These are phyloP conservation scores for Amanita exitialis DNA, from an alignment of 768 basidiomycete species.

Conservation along the genomic window DNA sequence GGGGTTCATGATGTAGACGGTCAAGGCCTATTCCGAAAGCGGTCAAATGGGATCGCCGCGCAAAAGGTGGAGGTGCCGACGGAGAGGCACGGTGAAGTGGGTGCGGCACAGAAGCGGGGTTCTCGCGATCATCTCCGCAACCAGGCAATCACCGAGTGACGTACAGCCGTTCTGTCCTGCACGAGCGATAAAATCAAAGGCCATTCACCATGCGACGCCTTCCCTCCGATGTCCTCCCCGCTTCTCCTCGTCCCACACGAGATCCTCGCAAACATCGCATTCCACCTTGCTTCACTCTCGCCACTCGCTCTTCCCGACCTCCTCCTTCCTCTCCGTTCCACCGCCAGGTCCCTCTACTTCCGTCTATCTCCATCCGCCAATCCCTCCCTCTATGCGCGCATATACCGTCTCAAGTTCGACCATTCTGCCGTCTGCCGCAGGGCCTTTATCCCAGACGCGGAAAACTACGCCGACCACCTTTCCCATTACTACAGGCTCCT, in stretches of 20 bases:
- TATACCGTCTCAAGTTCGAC: slow-evolving; percentile 55
- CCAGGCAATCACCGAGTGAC: slow-evolving; percentile 6
- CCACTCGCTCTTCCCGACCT: slow-evolving; percentile 36
- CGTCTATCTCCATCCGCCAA: slow-evolving; percentile 26
- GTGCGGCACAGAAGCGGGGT: too few species aligned
- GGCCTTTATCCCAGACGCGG: slow-evolving; percentile 24
- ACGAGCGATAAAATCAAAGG: not conserved
- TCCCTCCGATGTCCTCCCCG: slow-evolving; percentile 5
- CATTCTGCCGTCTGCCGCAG: slow-evolving; percentile 38
- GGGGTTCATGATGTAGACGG: too few species aligned
- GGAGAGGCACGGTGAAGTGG: too few species aligned
- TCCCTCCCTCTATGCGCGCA: slow-evolving; percentile 35
- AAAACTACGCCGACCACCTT: slow-evolving; percentile 26
- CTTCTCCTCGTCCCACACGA: slow-evolving; percentile 26
- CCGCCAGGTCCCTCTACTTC: slow-evolving; percentile 7
- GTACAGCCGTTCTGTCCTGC: not conserved
- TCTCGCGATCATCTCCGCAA: slow-evolving; percentile 8
- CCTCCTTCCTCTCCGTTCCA: slow-evolving; percentile 38
- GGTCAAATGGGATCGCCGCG: too few species aligned
- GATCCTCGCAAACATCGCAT: slow-evolving; percentile 43
- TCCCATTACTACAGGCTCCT: slow-evolving; percentile 26
- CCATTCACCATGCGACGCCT: not conserved
- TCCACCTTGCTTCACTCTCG: slow-evolving; percentile 30
- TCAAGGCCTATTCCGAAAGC: too few species aligned
- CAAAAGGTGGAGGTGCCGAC: too few species aligned